A percentile compares a stretch with the other conserved stretches of the same genome.
Conservation (phyloP, 805 yeast genomes). For the Candida mattraensis region DNA sequence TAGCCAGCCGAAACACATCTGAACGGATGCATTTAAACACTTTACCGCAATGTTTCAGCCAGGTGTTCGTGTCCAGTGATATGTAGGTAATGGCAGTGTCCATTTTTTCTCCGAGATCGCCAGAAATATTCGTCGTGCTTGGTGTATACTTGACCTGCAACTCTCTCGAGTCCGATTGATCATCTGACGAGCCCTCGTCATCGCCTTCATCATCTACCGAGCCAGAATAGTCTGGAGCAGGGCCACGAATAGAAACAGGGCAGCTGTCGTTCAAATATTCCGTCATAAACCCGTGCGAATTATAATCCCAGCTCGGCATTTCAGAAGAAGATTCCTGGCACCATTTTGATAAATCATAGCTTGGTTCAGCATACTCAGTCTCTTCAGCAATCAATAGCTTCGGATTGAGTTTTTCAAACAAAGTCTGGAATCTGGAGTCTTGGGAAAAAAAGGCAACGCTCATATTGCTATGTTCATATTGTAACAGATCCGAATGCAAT, state of each 20-base stretch:
- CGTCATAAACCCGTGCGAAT: slow-evolving; percentile 34
- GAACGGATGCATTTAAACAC: slow-evolving; percentile 66
- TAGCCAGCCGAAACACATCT: slow-evolving; percentile 56
- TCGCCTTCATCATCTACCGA: slow-evolving; percentile 19
- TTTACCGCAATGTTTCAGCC: slow-evolving; percentile 80
- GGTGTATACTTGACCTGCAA: slow-evolving; percentile 12
- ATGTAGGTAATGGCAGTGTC: slow-evolving; percentile 57
- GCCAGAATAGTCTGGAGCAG: slow-evolving; percentile 6
- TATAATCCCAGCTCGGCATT: slow-evolving; percentile 31
- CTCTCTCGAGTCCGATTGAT: slow-evolving; percentile 10
- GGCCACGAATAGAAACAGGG: slow-evolving; percentile 16
- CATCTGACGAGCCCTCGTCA: slow-evolving; percentile 13
- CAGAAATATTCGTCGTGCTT: slow-evolving; percentile 30
- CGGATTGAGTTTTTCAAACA: slow-evolving; percentile 20
- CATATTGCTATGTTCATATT: slow-evolving; percentile 19
- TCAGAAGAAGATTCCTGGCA: slow-evolving; percentile 17
- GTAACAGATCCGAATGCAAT: slow-evolving; percentile 2
- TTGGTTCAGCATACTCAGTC: slow-evolving; percentile 1
- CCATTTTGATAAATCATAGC: slow-evolving; percentile 17
- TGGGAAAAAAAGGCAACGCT: slow-evolving; percentile 26
- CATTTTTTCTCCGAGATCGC: slow-evolving; percentile 57
- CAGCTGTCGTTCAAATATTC: slow-evolving; percentile 29
- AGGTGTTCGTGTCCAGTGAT: slow-evolving; percentile 73
- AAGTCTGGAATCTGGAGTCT: slow-evolving; percentile 25
- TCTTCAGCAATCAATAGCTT: slow-evolving; percentile 9